Percentiles rank a stretch among this genome's conserved stretches.
phyloP scores from a whole-genome alignment of 225 moss, liverwort and hornwort genomes.

The Thuidium tamariscinum region DNA sequence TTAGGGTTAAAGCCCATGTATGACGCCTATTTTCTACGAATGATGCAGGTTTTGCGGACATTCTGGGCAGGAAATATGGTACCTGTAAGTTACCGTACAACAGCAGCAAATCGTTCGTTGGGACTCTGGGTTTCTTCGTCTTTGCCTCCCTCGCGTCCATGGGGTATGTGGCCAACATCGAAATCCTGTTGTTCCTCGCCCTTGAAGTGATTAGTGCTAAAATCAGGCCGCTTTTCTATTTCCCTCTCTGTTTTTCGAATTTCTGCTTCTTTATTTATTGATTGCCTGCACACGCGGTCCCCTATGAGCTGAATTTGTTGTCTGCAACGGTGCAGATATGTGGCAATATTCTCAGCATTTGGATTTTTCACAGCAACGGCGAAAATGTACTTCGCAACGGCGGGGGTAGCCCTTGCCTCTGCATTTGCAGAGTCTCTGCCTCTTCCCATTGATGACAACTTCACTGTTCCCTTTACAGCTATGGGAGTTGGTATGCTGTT shows the following conservation, averaged over 20 bases:
- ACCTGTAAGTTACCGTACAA: slow-evolving; percentile 56
- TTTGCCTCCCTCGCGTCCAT: slow-evolving; percentile 48
- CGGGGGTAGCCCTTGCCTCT: slow-evolving; percentile 38
- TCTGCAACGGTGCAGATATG: slow-evolving; percentile 30
- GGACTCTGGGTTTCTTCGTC: slow-evolving; percentile 51
- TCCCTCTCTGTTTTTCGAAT: neutral
- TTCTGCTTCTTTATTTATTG: neutral
- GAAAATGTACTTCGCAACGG: slow-evolving; percentile 25
- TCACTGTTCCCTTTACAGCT: slow-evolving; percentile 67
- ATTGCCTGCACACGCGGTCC: neutral
- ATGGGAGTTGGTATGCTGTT: slow-evolving; percentile 53
- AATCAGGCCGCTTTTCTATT: neutral
- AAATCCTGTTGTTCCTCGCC: neutral
- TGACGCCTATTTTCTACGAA: neutral
- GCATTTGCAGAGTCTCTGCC: slow-evolving; percentile 71
- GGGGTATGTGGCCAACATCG: slow-evolving; percentile 25
- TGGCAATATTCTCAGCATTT: slow-evolving; percentile 64
- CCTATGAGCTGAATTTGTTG: neutral
- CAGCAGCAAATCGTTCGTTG: slow-evolving; percentile 46
- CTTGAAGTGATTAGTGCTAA: neutral
- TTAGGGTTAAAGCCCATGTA: neutral
- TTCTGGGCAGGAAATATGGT: slow-evolving; percentile 76
- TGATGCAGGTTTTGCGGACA: slow-evolving; percentile 73
- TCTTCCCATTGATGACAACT: slow-evolving; percentile 67
- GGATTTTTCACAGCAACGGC: slow-evolving; percentile 43